Conservation (phyloP, 208 protist species). For the Crithidia acanthocephali region DNA sequence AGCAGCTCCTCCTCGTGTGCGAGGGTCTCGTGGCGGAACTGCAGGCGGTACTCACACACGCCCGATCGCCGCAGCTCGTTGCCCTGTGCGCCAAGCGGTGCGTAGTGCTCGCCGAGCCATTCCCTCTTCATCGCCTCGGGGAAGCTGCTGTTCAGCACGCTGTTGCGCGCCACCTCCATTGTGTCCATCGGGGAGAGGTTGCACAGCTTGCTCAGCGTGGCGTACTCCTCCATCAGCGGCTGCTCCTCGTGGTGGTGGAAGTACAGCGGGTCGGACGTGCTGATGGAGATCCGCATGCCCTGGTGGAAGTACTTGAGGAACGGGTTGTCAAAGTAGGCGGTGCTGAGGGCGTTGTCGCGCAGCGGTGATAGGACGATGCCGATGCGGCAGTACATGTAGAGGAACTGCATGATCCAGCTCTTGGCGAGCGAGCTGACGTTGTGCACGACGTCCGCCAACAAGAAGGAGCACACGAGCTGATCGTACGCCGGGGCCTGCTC, state of each 20-base stretch:
- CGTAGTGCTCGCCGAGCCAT: slow-evolving; percentile 80
- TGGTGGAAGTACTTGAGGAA: slow-evolving; percentile 94
- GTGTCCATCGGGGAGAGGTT: slow-evolving; percentile 80
- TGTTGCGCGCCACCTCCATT: slow-evolving; percentile 91
- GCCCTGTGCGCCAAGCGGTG: slow-evolving; percentile 34
- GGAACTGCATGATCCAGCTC: slow-evolving; percentile 97
- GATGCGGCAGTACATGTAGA: slow-evolving; percentile 97
- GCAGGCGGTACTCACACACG: slow-evolving; percentile 83
- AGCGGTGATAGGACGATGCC: slow-evolving; percentile 98
- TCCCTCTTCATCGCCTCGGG: slow-evolving; percentile 63
- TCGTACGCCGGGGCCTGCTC: slow-evolving; percentile 83
- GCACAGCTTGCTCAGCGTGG: slow-evolving; percentile 84
- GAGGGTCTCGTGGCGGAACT: slow-evolving; percentile 83
- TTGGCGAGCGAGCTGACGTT: slow-evolving; percentile 96
- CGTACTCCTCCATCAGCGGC: slow-evolving; percentile 91
- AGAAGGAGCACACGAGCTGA: slow-evolving; percentile 94
- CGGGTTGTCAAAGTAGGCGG: slow-evolving; percentile 96
- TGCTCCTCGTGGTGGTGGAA: slow-evolving; percentile 85
- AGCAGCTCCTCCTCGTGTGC: slow-evolving; percentile 83
- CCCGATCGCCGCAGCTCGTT: slow-evolving; percentile 73
- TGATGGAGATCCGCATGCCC: slow-evolving; percentile 96
- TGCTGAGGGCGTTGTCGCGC: slow-evolving; percentile 97
- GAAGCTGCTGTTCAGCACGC: slow-evolving; percentile 91
- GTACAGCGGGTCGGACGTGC: slow-evolving; percentile 97
- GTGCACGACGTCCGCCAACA: slow-evolving; percentile 95